These are phyloP conservation scores for Xylaria venustula DNA, from an alignment of 495 filamentous ascomycete genomes.

Conservation along the genomic window DNA sequence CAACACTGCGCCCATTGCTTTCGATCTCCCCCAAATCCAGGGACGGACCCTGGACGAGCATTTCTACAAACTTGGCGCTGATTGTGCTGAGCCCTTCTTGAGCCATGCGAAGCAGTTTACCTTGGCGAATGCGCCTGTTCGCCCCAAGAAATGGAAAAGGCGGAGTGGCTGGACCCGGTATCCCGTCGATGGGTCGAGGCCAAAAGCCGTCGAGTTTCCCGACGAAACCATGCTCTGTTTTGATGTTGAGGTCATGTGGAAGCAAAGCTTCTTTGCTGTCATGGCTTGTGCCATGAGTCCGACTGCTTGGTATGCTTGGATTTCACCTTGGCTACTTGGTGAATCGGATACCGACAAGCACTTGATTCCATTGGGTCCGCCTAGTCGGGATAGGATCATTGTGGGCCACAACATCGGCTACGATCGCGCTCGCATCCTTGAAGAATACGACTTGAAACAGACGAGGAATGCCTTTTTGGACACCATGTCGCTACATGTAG, in stretches of 20 bases:
- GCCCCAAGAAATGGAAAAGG: slow-evolving; percentile 76
- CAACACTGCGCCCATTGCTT: slow-evolving; percentile 69
- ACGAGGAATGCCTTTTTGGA: slow-evolving; percentile 86
- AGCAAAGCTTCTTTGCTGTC: slow-evolving; percentile 82
- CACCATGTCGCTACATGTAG: slow-evolving; percentile 98
- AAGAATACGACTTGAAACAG: slow-evolving; percentile 85
- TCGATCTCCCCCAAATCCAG: slow-evolving; percentile 78
- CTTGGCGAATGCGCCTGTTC: slow-evolving; percentile 60
- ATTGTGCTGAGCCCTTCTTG: slow-evolving; percentile 87
- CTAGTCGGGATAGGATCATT: slow-evolving; percentile 66
- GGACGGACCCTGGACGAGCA: slow-evolving; percentile 89
- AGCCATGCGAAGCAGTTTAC: slow-evolving; percentile 71
- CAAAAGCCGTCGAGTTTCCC: slow-evolving; percentile 69
- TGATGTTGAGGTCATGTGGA: slow-evolving; percentile 97
- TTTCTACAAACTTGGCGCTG: slow-evolving; percentile 86
- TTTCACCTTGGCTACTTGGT: slow-evolving; percentile 91
- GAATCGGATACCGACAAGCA: slow-evolving; percentile 76
- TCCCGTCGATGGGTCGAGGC: slow-evolving; percentile 61
- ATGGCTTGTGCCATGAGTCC: slow-evolving; percentile 93
- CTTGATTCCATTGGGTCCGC: slow-evolving; percentile 81
- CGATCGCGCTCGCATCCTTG: slow-evolving; percentile 80
- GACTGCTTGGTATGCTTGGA: slow-evolving; percentile 93
- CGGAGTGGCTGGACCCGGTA: slow-evolving; percentile 95
- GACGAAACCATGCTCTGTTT: slow-evolving; percentile 82
- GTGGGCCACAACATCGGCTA: slow-evolving; percentile 97